Conservation (phyloP, 2,329 filamentous ascomycete genomes). For the Penicillium crustosum region DNA sequence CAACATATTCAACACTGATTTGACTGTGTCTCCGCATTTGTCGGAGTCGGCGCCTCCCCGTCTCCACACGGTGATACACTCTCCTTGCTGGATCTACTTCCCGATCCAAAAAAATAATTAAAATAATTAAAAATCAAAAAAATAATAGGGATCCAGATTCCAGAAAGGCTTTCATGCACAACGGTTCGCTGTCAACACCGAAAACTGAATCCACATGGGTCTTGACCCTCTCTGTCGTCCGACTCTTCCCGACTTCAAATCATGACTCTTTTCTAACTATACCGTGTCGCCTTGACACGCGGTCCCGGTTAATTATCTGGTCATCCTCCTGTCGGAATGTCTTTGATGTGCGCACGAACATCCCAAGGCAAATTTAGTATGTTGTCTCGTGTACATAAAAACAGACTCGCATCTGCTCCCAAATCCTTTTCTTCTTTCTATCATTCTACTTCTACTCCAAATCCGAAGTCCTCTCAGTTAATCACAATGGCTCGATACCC, state of each 20-base stretch:
- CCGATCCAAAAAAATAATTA: conserved; percentile 15
- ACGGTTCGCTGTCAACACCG: conserved; percentile 31
- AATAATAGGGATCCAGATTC: conserved; percentile 26
- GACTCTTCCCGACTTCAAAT: conserved; percentile 32
- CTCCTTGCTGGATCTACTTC: conserved; percentile 26
- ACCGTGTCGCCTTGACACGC: conserved; percentile 18
- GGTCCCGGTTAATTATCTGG: conserved; percentile 26
- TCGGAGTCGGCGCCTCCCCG: conserved; percentile 18
- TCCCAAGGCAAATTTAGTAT: conserved; percentile 34
- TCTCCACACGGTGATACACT: conserved; percentile 16
- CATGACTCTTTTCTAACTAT: conserved; percentile 25
- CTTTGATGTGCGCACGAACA: conserved; percentile 28
- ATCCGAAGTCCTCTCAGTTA: conserved; percentile 20
- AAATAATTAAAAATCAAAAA: conserved; percentile 15
- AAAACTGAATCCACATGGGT: conserved; percentile 25
- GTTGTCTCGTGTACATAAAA: conserved; percentile 37
- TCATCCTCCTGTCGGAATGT: conserved; percentile 49
- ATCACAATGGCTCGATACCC: conserved; percentile 37
- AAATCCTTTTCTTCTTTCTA: conserved; percentile 18
- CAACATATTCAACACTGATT: conserved; percentile 3
- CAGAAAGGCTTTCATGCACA: conserved; percentile 18
- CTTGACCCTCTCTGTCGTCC: conserved; percentile 20
- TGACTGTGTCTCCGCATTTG: conserved; percentile 15
- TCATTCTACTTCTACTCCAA: conserved; percentile 21
- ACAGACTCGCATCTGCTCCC: conserved; percentile 26